Evolutionary conservation across 768 basidiomycete genomes (phyloP), one percentile per base, ranked within the genome.

Genomic region (Mycena alexandri): DNA sequence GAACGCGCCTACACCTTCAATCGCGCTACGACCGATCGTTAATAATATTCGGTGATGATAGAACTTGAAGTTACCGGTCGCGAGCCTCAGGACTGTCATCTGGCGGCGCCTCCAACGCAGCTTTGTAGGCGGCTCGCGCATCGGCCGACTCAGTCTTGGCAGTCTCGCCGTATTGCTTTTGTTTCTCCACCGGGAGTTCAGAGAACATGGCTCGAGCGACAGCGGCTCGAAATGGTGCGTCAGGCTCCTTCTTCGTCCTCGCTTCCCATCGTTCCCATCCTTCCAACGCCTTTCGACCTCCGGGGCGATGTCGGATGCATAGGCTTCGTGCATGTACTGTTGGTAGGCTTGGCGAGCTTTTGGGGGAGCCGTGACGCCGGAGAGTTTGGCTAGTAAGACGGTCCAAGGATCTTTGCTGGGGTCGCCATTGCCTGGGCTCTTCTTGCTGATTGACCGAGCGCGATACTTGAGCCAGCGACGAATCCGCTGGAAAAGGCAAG

Each of bases 321-420:
- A 36, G 22, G 44, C 33, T 29, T 64, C 55, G 9, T 41, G 53
- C 41, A 63, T 42, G n/a, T 57, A 64, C n/a, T 64, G 63, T n/a
- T 64, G 63, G 22, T n/a, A 56, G 2, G 63, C 54, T 34, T 64
- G 51, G 11, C 60, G 53, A 9, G 44, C 33, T 38, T 50, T 63
- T 54, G 50, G 46, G 41, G 60, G 48, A 24, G 47, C 47, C n/a
- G 48, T 10, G 17, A 38, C 24, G 10, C 47, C 48, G 44, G 60
- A 61, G 22, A 55, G 14, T 21, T 17, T 19, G 54, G 54, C 54
- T 5, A 61, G 47, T 6, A 61, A 2, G 12, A 29, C 33, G 6
- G 47, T 34, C 17, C n/a, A 61, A 22, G 60, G 60, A 24, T 61
- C 60, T 19, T 63, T 63, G 50, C 10, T 24, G 6, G 50, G 36